These are phyloP conservation scores for Neodidymelliopsis sp. DNA, from an alignment of 2,329 filamentous ascomycete genomes.

Conservation along the genomic window DNA sequence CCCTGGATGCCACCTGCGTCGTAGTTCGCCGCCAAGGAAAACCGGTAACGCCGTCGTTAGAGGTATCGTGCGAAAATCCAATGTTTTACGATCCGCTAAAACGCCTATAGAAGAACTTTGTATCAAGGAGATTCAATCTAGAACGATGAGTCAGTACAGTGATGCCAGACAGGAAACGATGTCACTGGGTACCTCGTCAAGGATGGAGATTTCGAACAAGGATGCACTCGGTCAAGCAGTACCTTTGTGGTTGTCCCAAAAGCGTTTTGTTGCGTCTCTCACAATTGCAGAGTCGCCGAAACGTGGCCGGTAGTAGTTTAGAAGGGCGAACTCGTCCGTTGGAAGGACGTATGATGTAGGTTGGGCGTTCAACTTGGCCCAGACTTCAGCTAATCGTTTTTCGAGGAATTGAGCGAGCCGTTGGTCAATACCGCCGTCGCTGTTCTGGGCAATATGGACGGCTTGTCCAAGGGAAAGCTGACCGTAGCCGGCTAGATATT, in stretches of 20 bases:
- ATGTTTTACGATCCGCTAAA: conserved; percentile 21
- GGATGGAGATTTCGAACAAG: conserved; percentile 6
- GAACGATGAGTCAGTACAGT: neutral
- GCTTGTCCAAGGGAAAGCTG: conserved; percentile 67
- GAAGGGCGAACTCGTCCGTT: conserved; percentile 80
- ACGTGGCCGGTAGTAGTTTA: conserved; percentile 81
- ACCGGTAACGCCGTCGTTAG: conserved; percentile 39
- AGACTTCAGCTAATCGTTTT: conserved; percentile 64
- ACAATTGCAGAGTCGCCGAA: conserved; percentile 63
- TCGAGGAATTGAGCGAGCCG: conserved; percentile 72
- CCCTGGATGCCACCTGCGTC: conserved; percentile 20
- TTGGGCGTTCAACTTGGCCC: conserved; percentile 69
- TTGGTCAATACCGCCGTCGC: conserved; percentile 71
- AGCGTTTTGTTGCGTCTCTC: conserved; percentile 62
- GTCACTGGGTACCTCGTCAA: conserved; percentile 15
- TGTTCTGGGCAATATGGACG: conserved; percentile 78
- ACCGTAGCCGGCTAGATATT: conserved; percentile 51
- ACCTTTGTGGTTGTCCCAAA: conserved; percentile 60
- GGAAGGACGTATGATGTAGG: conserved; percentile 77
- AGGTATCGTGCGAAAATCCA: conserved; percentile 35
- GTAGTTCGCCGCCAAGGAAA: conserved; percentile 24
- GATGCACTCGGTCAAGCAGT: conserved; percentile 21
- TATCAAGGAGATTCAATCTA: conserved; percentile 15
- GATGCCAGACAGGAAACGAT: neutral
- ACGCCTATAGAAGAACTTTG: conserved; percentile 22